phyloP scores from a whole-genome alignment of 2,329 filamentous ascomycete species.

The Neodidymelliopsis sp. region DNA sequence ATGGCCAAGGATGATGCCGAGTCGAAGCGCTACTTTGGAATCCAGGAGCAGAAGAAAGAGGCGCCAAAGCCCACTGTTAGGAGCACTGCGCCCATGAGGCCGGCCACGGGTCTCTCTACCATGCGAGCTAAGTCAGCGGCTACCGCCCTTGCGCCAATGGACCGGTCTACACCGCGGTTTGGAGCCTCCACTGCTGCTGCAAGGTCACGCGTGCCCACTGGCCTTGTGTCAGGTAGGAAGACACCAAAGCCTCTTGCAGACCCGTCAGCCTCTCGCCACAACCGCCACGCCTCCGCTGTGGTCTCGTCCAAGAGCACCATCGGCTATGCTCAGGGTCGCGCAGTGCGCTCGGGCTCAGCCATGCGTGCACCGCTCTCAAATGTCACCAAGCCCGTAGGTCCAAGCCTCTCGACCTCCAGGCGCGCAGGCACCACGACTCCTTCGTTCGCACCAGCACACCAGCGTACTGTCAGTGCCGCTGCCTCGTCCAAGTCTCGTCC shows the following conservation, averaged over 20 bases:
- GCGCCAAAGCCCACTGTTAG: slow-evolving; percentile 27
- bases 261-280: slow-evolving; percentile 63
- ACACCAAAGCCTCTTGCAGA: slow-evolving; percentile 50
- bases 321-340: slow-evolving; percentile 82
- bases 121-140: slow-evolving; percentile 61
- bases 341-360: slow-evolving; percentile 54
- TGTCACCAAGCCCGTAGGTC: slow-evolving; percentile 36
- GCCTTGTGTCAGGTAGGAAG: slow-evolving; percentile 52
- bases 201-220: slow-evolving; percentile 49
- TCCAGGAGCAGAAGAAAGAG: slow-evolving; percentile 39
- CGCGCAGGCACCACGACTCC: slow-evolving; percentile 21
- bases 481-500: slow-evolving; percentile 22
- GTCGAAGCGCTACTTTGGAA: slow-evolving; percentile 49
- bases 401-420: slow-evolving; percentile 34
- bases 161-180: slow-evolving; percentile 45
- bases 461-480: slow-evolving; percentile 25
- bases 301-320: slow-evolving; percentile 80
- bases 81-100: neutral
- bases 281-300: slow-evolving; percentile 67
- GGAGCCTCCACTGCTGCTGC: slow-evolving; percentile 49
- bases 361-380: slow-evolving; percentile 48
- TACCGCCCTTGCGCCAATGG: slow-evolving; percentile 48
- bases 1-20: slow-evolving; percentile 60
- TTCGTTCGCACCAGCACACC: slow-evolving; percentile 26
- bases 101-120: slow-evolving; percentile 55